Evolutionary conservation across 495 filamentous ascomycete genomes (phyloP).

Genomic region (Thozetella sp.): DNA sequence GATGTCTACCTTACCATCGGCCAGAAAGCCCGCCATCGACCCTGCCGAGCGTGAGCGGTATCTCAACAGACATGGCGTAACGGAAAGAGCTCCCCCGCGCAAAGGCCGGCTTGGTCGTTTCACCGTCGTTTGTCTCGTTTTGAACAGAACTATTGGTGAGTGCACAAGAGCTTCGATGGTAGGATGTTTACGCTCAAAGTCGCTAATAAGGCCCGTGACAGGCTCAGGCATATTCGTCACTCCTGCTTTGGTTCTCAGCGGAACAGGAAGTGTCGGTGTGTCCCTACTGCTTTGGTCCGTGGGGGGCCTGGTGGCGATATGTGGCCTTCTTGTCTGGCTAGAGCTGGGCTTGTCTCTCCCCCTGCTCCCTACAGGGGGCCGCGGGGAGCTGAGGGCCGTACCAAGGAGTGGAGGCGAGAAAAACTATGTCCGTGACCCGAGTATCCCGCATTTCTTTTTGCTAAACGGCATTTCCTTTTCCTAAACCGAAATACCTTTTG

Average conservation of each 20-base stretch:
- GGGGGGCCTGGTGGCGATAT: constrained; percentile 4
- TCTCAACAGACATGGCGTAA: background rate
- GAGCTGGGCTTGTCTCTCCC: constrained; percentile 8
- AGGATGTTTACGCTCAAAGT: background rate
- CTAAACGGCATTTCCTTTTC: too few relatives aligned
- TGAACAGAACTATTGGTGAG: constrained; percentile 9
- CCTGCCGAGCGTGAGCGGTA: background rate
- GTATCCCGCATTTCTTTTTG: background rate
- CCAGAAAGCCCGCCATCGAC: background rate
- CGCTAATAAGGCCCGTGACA: background rate
- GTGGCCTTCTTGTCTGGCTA: constrained; percentile 6
- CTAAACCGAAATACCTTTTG: too few relatives aligned
- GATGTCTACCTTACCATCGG: background rate
- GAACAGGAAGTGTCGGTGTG: background rate
- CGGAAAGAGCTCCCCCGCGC: background rate
- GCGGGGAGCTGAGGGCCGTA: background rate
- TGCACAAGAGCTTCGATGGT: background rate
- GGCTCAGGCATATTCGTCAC: constrained; percentile 7
- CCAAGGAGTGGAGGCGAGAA: constrained; percentile 11
- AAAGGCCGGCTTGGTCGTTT: background rate
- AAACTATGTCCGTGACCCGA: constrained; percentile 1
- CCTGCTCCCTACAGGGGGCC: background rate
- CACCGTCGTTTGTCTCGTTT: constrained; percentile 5
- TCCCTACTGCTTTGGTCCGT: constrained; percentile 6
- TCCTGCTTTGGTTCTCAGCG: constrained; percentile 1